Evolutionary conservation across 73 alveolate genomes (phyloP).

Genomic region (Paramecium primaurelia): DNA sequence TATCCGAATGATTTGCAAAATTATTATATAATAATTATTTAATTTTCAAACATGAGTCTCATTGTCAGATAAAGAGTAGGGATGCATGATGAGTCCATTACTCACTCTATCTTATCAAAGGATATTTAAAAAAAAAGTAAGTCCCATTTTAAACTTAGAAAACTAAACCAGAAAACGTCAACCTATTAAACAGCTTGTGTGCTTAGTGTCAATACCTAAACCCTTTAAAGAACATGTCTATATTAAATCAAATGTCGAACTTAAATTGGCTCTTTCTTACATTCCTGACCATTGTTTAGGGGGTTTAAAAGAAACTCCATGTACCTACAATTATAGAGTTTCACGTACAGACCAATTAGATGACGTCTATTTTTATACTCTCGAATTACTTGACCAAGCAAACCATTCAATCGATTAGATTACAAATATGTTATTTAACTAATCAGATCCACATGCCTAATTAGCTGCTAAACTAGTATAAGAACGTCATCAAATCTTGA

Average conservation of each 20-base stretch:
- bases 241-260: neutral
- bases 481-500: neutral
- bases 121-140: neutral
- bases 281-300: constrained; percentile 18
- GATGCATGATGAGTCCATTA: neutral
- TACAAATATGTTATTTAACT: neutral
- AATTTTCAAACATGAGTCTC: neutral
- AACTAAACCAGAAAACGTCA: neutral
- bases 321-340: constrained; percentile 38
- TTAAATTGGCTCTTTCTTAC: constrained; percentile 33
- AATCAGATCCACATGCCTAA: neutral
- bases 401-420: neutral
- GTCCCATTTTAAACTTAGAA: neutral
- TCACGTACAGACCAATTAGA: constrained; percentile 1
- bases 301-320: constrained; percentile 19
- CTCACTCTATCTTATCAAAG: neutral
- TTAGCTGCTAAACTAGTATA: neutral
- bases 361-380: constrained; percentile 31
- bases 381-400: neutral
- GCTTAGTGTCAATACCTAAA: neutral
- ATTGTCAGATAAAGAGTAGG: constrained; percentile 29
- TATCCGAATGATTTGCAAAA: neutral
- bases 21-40: neutral
- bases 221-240: neutral
- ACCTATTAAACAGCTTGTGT: neutral